Evolutionary conservation across 108 stramenopile species (phyloP).

Genomic region (Cyclotella atomus): DNA sequence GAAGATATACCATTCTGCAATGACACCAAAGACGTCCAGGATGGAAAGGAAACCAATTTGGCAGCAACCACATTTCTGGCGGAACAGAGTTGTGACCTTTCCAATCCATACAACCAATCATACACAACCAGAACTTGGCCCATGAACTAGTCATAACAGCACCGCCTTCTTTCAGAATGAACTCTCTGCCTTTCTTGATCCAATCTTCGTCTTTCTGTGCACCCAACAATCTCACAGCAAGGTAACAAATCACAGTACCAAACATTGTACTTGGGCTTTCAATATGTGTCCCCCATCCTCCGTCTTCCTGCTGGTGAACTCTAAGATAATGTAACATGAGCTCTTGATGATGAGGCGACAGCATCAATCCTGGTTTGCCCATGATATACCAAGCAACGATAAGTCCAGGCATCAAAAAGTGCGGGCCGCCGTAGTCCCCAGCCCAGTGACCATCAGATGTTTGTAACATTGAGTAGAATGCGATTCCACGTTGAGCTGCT

Average conservation of each 20-base stretch:
- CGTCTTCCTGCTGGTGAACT: constrained; percentile 97
- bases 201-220: constrained; percentile 63
- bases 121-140: constrained; percentile 98
- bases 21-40: constrained; percentile 99
- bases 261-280: constrained; percentile 98
- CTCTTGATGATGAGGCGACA: constrained; percentile 60
- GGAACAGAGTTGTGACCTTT: constrained; percentile 93
- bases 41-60: constrained; percentile 98
- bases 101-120: constrained; percentile 97
- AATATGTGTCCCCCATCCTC: constrained; percentile 99
- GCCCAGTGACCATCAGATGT: constrained; percentile 93
- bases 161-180: constrained; percentile 90
- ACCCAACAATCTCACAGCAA: constrained; percentile 90
- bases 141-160: constrained; percentile 93
- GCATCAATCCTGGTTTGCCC: constrained; percentile 67
- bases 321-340: constrained; percentile 88
- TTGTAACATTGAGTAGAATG: constrained; percentile 88
- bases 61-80: constrained; percentile 98
- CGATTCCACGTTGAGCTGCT: constrained; percentile 67
- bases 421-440: constrained; percentile 98
- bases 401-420: constrained; percentile 97
- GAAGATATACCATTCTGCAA: constrained; percentile 98
- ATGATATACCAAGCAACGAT: constrained; percentile 90
- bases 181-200: constrained; percentile 56
- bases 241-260: constrained; percentile 92